Percentiles rank a stretch among this genome's conserved stretches.
phyloP scores from a whole-genome alignment of 192 early-diverging fungal species.

The Coemansia sp. region DNA sequence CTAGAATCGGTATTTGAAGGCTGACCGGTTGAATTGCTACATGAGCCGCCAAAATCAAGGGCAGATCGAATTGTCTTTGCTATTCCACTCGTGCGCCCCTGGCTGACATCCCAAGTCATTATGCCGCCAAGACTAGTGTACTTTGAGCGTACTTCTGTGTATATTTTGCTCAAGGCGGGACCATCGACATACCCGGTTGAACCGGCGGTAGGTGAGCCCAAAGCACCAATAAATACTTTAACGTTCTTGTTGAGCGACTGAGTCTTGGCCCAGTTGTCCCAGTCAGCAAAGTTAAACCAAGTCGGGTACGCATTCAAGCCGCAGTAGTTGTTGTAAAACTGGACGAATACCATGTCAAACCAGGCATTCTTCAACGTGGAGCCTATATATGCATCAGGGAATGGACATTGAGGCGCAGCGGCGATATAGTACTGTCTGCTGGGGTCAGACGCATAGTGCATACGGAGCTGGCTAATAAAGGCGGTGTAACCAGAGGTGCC shows the following conservation, averaged over 20 bases:
- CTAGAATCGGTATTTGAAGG: slow-evolving; percentile 8
- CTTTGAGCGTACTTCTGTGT: slow-evolving; percentile 41
- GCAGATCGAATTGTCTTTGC: slow-evolving; percentile 23
- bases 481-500: slow-evolving; percentile 48
- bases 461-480: slow-evolving; percentile 53
- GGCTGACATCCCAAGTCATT: slow-evolving; percentile 65
- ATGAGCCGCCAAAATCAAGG: slow-evolving; percentile 23
- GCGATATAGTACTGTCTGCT: slow-evolving; percentile 59
- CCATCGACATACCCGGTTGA: slow-evolving; percentile 54
- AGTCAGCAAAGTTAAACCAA: slow-evolving; percentile 60
- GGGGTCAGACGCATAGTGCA: slow-evolving; percentile 47
- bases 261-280: slow-evolving; percentile 65
- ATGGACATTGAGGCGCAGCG: slow-evolving; percentile 53
- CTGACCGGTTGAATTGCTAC: slow-evolving; percentile 7
- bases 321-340: slow-evolving; percentile 75
- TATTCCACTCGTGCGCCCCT: slow-evolving; percentile 39
- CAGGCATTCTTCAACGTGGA: slow-evolving; percentile 57
- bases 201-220: slow-evolving; percentile 58
- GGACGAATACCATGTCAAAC: slow-evolving; percentile 67
- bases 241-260: slow-evolving; percentile 59
- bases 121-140: slow-evolving; percentile 64
- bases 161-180: slow-evolving; percentile 37
- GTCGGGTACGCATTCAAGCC: slow-evolving; percentile 51
- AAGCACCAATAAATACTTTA: slow-evolving; percentile 57
- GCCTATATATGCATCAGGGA: slow-evolving; percentile 55